Percentiles rank a stretch among this genome's conserved stretches.
phyloP scores from a whole-genome alignment of 495 filamentous ascomycete species.

The Aspergillus coremiiformis region DNA sequence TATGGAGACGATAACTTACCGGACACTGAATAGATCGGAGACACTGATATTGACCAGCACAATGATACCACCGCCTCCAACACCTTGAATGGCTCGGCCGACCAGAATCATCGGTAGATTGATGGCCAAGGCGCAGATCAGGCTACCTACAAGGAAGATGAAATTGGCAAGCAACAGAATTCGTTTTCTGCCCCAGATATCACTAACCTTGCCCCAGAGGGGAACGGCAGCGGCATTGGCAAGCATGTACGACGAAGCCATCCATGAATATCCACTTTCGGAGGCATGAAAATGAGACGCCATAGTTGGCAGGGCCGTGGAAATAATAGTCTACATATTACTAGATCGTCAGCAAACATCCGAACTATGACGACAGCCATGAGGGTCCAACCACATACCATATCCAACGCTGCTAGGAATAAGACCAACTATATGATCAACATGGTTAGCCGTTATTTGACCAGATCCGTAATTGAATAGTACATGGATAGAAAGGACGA shows the following conservation, averaged over 20 bases:
- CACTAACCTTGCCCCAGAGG: constrained; percentile 75
- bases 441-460: constrained; percentile 8
- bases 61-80: constrained; percentile 77
- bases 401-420: constrained; percentile 49
- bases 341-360: not conserved
- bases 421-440: constrained; percentile 33
- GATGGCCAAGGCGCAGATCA: constrained; percentile 60
- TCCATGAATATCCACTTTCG: constrained; percentile 68
- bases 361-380: not conserved
- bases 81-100: constrained; percentile 70
- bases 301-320: constrained; percentile 56
- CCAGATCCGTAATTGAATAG: not conserved
- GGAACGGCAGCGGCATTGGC: constrained; percentile 62
- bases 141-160: constrained; percentile 68
- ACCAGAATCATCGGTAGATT: constrained; percentile 69
- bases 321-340: constrained; percentile 45
- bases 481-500: not conserved
- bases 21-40: constrained; percentile 70
- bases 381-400: constrained; percentile 24
- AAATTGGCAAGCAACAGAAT: constrained; percentile 65
- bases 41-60: constrained; percentile 78
- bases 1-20: constrained; percentile 23
- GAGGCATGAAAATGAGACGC: constrained; percentile 52
- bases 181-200: constrained; percentile 81
- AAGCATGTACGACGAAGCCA: constrained; percentile 63